A percentile compares a stretch with the other conserved stretches of the same genome.
phyloP scores from a whole-genome alignment of 345 rosid species.

The Salix brachista region DNA sequence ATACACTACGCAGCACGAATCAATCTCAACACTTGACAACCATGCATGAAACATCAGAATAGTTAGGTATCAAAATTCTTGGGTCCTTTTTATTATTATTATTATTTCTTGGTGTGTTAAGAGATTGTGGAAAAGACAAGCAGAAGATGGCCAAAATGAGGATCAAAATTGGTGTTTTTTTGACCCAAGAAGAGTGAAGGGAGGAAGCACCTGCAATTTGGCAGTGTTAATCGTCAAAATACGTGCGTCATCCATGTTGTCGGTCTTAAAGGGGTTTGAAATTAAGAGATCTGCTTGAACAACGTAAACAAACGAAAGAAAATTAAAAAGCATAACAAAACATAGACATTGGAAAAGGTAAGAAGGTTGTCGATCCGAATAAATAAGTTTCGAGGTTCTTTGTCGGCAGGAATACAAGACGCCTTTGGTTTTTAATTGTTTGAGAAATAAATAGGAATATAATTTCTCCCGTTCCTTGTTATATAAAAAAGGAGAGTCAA shows the following conservation, averaged over 20 bases:
- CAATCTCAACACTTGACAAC: neutral
- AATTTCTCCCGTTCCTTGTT: neutral
- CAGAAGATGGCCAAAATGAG: slow-evolving; percentile 5
- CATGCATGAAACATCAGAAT: neutral
- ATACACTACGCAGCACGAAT: neutral
- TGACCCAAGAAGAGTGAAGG: slow-evolving; percentile 12
- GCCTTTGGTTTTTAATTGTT: neutral
- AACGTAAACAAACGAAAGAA: neutral
- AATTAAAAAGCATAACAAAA: neutral
- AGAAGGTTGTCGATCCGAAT: neutral
- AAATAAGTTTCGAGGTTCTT: neutral
- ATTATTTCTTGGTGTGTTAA: neutral
- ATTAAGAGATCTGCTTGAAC: slow-evolving; percentile 17
- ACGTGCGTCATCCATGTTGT: slow-evolving; percentile 4
- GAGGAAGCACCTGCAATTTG: neutral
- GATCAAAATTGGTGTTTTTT: neutral
- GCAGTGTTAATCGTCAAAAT: slow-evolving; percentile 1
- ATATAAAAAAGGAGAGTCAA: neutral
- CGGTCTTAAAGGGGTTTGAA: slow-evolving; percentile 25
- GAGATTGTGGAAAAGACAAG: neutral
- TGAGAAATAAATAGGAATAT: no score
- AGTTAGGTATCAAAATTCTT: no score
- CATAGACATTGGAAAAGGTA: neutral
- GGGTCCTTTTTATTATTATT: neutral
- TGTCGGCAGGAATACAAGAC: neutral